phyloP scores from a whole-genome alignment of 208 protist species.

The Perkinsela sp. region DNA sequence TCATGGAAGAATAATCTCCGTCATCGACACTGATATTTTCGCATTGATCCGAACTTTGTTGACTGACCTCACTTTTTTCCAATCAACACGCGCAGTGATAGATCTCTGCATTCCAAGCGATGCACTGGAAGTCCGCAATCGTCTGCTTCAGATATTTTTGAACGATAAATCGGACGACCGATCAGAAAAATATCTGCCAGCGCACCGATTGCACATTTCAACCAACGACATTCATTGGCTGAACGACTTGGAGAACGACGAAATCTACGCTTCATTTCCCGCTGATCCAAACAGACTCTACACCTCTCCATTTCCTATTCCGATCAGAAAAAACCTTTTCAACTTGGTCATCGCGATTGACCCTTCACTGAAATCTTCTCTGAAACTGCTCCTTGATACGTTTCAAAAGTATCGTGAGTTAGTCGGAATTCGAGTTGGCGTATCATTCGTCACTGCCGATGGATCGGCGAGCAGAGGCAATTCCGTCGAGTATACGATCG shows the following conservation, averaged over 20 bases:
- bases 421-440: neutral
- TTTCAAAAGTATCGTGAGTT: constrained; percentile 4
- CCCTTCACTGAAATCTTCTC: neutral
- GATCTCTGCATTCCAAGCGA: constrained; percentile 4
- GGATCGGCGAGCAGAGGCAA: neutral
- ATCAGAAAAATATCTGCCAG: neutral
- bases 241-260: constrained; percentile 43
- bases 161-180: neutral
- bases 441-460: neutral
- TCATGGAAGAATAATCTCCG: too few species aligned
- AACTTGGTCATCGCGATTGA: neutral
- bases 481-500: neutral
- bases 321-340: neutral
- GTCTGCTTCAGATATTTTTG: neutral
- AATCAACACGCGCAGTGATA: constrained; percentile 2
- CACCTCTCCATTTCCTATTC: neutral
- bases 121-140: neutral
- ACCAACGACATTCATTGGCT: constrained; percentile 12
- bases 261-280: constrained; percentile 8
- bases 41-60: constrained; percentile 13
- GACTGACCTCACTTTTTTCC: constrained; percentile 8
- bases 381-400: constrained; percentile 2
- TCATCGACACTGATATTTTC: constrained; percentile 12
- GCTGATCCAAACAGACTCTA: constrained; percentile 1
- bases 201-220: constrained; percentile 7